Percentiles rank a stretch among this genome's conserved stretches.
phyloP scores from a whole-genome alignment of 495 filamentous ascomycete genomes.

The Stereocaulon alpinum region DNA sequence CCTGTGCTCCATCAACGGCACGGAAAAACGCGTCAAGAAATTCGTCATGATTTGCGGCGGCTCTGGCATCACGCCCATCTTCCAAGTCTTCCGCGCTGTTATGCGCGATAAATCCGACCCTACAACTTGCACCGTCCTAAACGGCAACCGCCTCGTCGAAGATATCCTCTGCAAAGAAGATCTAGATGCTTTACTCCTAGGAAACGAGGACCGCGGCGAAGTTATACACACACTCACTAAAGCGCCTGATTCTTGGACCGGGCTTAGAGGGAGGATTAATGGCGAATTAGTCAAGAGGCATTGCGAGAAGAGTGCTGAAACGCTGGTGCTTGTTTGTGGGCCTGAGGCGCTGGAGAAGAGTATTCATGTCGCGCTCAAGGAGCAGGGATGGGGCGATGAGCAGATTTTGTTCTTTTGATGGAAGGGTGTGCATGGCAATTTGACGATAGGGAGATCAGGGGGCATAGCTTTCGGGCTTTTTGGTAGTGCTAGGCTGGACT shows the following conservation, averaged over 20 bases:
- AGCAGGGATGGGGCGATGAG: conserved; percentile 66
- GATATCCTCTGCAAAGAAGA: conserved; percentile 80
- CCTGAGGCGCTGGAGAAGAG: conserved; percentile 68
- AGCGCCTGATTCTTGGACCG: conserved; percentile 53
- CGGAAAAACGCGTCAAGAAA: conserved; percentile 45
- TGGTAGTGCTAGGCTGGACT: too few relatives aligned
- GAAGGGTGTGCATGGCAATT: not conserved
- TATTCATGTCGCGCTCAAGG: conserved; percentile 49
- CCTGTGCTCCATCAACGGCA: conserved; percentile 49
- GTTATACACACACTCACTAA: conserved; percentile 67
- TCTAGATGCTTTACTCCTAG: conserved; percentile 50
- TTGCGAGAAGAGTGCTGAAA: conserved; percentile 40
- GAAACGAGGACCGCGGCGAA: conserved; percentile 45
- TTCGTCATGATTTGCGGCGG: conserved; percentile 91
- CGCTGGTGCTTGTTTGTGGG: conserved; percentile 75
- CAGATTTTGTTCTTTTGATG: conserved; percentile 74
- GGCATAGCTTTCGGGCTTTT: too few relatives aligned
- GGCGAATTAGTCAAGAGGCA: conserved; percentile 52
- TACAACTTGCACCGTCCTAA: conserved; percentile 59
- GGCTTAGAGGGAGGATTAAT: conserved; percentile 59
- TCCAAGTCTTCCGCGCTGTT: conserved; percentile 73
- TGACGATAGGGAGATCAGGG: too few relatives aligned
- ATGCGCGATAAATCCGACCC: conserved; percentile 48
- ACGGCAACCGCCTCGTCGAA: conserved; percentile 70
- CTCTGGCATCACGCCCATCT: conserved; percentile 85